Conservation (phyloP, 805 yeast species). For the Candida insectalens region DNA sequence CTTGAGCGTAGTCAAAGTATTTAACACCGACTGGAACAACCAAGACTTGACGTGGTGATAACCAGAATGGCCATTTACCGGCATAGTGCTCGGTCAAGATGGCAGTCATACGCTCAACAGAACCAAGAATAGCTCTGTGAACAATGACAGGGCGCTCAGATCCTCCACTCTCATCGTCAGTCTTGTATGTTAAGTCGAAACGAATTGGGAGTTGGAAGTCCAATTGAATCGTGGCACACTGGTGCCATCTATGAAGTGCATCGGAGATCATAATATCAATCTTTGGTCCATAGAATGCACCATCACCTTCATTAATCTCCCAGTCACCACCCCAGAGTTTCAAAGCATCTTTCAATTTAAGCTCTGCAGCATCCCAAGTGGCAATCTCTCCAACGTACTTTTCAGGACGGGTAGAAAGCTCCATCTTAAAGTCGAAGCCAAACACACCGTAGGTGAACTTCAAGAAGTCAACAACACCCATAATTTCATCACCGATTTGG, state of each 20-base stretch:
- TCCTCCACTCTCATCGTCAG: conserved; percentile 50
- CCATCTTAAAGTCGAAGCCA: conserved; percentile 94
- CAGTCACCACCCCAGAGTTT: conserved; percentile 81
- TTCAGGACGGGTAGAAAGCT: conserved; percentile 94
- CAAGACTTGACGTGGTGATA: conserved; percentile 96
- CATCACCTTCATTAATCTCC: conserved; percentile 96
- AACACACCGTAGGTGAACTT: conserved; percentile 80
- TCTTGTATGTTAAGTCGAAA: conserved; percentile 82
- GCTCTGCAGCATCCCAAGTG: conserved; percentile 91
- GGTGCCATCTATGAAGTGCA: conserved; percentile 94
- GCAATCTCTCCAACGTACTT: conserved; percentile 89
- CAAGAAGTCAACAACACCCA: conserved; percentile 77
- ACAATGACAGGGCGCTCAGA: conserved; percentile 94
- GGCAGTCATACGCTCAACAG: conserved; percentile 98
- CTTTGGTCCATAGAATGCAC: conserved; percentile 94
- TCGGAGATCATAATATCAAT: conserved; percentile 94
- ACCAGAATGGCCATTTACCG: conserved; percentile 99
- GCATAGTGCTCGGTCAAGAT: conserved; percentile 96
- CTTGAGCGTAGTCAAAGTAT: conserved; percentile 82
- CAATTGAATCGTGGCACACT: conserved; percentile 97
- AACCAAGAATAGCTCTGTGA: conserved; percentile 97
- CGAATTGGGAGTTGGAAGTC: conserved; percentile 97
- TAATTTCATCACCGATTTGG: conserved; percentile 82
- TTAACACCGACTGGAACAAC: conserved; percentile 96
- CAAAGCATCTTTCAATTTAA: conserved; percentile 71